phyloP scores from a whole-genome alignment of 306 rosid genomes.

The Bauhinia variegata region DNA sequence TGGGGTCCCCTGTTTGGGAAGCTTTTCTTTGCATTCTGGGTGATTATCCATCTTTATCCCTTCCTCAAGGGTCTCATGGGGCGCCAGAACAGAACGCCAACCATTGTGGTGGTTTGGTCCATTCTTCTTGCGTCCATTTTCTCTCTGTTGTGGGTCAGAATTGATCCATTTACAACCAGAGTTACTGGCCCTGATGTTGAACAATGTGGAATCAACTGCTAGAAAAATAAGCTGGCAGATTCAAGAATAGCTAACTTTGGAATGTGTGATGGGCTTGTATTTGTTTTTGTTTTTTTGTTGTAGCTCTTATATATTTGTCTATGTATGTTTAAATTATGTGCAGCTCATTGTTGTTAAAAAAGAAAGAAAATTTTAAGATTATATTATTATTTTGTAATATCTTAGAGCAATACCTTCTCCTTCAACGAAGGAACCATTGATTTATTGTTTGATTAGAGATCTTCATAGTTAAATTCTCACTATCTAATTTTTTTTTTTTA shows the following conservation, averaged over 20 bases:
- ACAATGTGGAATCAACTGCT: conserved; percentile 96
- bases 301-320: conserved; percentile 26
- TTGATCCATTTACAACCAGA: conserved; percentile 83
- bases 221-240: conserved; percentile 38
- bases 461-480: too few species aligned
- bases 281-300: conserved; percentile 33
- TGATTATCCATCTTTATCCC: conserved; percentile 89
- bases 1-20: conserved; percentile 99
- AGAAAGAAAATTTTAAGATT: conserved; percentile 34
- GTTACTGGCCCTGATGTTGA: conserved; percentile 84
- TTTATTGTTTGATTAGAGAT: too few species aligned
- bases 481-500: too few species aligned
- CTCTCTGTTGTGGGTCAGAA: conserved; percentile 86
- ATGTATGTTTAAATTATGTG: conserved; percentile 44
- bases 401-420: too few species aligned
- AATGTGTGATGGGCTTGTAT: conserved; percentile 31
- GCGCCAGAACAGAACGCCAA: conserved; percentile 92
- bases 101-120: conserved; percentile 94
- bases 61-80: conserved; percentile 99
- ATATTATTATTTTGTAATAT: too few species aligned
- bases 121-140: conserved; percentile 90
- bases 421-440: too few species aligned
- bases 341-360: too few species aligned
- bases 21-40: conserved; percentile 99
- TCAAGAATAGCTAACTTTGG: too few species aligned